Conservation (phyloP, 2,329 filamentous ascomycete species). For the Pleoardoris graminearum region DNA sequence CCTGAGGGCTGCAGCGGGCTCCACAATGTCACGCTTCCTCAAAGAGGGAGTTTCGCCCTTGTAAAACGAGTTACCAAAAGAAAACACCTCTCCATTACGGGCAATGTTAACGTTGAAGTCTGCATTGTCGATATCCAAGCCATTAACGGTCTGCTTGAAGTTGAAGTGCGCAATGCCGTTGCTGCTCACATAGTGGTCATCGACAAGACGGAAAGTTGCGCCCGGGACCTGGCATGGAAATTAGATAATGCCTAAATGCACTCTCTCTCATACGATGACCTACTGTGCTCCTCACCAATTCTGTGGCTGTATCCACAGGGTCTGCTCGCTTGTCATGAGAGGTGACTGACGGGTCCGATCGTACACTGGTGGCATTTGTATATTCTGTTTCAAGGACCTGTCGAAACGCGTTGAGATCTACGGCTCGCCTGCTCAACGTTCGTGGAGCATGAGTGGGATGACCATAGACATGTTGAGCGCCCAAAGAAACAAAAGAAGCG, state of each 20-base stretch:
- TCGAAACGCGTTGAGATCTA: constrained; percentile 40
- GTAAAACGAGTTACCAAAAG: constrained; percentile 58
- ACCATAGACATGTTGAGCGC: constrained; percentile 25
- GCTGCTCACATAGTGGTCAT: constrained; percentile 58
- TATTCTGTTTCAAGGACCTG: constrained; percentile 30
- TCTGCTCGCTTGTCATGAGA: constrained; percentile 27
- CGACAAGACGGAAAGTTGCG: constrained; percentile 54
- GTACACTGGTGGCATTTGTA: constrained; percentile 22
- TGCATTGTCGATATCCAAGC: constrained; percentile 63
- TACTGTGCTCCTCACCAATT: constrained; percentile 37
- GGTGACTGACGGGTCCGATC: constrained; percentile 23
- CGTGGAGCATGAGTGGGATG: constrained; percentile 23
- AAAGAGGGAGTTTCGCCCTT: constrained; percentile 50
- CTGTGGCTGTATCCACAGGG: constrained; percentile 36
- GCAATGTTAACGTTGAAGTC: constrained; percentile 64
- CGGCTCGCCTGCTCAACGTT: constrained; percentile 23
- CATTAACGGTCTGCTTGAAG: constrained; percentile 63
- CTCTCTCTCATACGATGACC: neutral
- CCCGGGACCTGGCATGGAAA: constrained; percentile 27
- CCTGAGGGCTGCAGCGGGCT: constrained; percentile 51
- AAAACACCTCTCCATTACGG: constrained; percentile 60
- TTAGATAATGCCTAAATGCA: neutral
- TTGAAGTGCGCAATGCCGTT: constrained; percentile 62
- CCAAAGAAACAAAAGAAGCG: constrained; percentile 33
- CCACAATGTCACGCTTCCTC: constrained; percentile 49